Percentiles rank a stretch among this genome's conserved stretches.
phyloP scores from a whole-genome alignment of 2,329 filamentous ascomycete species.

The Endoconidiophora polonica region DNA sequence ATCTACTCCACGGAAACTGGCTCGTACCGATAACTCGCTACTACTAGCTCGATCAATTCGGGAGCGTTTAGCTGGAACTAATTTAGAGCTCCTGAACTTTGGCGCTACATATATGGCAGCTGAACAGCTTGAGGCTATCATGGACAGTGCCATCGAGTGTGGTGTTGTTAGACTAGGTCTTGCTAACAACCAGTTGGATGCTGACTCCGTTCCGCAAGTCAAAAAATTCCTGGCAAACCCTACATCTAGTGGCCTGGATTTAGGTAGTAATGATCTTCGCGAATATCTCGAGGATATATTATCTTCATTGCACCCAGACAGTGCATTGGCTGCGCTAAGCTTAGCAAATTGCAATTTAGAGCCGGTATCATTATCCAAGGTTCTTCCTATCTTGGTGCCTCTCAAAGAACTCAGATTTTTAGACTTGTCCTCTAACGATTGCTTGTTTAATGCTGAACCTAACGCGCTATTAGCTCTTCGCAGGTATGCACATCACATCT shows the following conservation, averaged over 20 bases:
- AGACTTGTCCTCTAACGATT: conserved; percentile 78
- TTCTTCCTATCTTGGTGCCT: conserved; percentile 57
- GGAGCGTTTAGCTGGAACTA: conserved; percentile 57
- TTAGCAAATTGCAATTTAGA: conserved; percentile 72
- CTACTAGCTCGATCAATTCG: conserved; percentile 61
- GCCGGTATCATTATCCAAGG: conserved; percentile 51
- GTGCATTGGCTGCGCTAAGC: conserved; percentile 42
- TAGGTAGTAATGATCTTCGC: conserved; percentile 65
- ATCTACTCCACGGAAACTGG: conserved; percentile 17
- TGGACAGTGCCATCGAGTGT: conserved; percentile 68
- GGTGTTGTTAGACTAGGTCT: conserved; percentile 66
- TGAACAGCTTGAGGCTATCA: conserved; percentile 53
- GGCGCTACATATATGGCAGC: conserved; percentile 60
- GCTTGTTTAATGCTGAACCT: conserved; percentile 58
- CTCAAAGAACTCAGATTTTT: conserved; percentile 69
- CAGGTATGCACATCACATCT: conserved; percentile 34
- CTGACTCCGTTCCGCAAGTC: conserved; percentile 58
- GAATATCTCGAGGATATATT: conserved; percentile 36
- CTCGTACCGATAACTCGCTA: conserved; percentile 36
- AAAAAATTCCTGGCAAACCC: conserved; percentile 59
- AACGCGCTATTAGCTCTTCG: conserved; percentile 59
- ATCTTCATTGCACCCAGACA: conserved; percentile 33
- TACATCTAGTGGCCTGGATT: conserved; percentile 71
- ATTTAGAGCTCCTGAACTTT: conserved; percentile 68
- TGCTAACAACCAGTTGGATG: conserved; percentile 63